A percentile compares a stretch with the other conserved stretches of the same genome.
Evolutionary conservation across 345 rosid species (phyloP).

Genomic region (Turritis glabra): DNA sequence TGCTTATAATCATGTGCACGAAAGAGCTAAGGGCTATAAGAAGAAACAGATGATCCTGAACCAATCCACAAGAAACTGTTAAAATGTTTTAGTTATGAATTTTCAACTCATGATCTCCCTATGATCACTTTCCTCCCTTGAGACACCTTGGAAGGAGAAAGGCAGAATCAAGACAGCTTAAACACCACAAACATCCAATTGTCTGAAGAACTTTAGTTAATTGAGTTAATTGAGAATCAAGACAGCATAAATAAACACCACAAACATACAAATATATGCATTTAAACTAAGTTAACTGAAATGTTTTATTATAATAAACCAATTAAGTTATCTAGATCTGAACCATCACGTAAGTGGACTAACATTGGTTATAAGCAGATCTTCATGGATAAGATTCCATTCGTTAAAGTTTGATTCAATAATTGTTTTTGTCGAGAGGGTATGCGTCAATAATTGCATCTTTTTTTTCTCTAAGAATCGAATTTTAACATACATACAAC

Average conservation of each 20-base stretch:
- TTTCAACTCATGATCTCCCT: neutral
- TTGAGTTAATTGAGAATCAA: neutral
- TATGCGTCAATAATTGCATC: slow-evolving; percentile 25
- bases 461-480: slow-evolving; percentile 11
- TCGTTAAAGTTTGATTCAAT: slow-evolving; percentile 11
- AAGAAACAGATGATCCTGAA: too few species aligned
- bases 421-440: neutral
- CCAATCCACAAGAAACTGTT: too few species aligned
- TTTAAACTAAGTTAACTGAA: neutral
- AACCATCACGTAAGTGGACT: slow-evolving; percentile 4
- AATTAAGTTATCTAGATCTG: neutral
- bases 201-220: neutral
- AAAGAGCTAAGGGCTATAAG: too few species aligned
- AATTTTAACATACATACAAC: slow-evolving; percentile 12
- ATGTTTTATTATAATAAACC: neutral
- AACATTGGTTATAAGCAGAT: neutral
- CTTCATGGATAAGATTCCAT: slow-evolving; percentile 21
- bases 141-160: too few species aligned
- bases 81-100: too few species aligned
- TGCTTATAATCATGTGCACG: too few species aligned
- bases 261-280: neutral
- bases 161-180: neutral
- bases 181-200: neutral
- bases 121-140: neutral
- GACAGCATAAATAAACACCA: neutral